Conservation (phyloP, 2,329 filamentous ascomycete genomes). For the Didymosphaeria variabile region DNA sequence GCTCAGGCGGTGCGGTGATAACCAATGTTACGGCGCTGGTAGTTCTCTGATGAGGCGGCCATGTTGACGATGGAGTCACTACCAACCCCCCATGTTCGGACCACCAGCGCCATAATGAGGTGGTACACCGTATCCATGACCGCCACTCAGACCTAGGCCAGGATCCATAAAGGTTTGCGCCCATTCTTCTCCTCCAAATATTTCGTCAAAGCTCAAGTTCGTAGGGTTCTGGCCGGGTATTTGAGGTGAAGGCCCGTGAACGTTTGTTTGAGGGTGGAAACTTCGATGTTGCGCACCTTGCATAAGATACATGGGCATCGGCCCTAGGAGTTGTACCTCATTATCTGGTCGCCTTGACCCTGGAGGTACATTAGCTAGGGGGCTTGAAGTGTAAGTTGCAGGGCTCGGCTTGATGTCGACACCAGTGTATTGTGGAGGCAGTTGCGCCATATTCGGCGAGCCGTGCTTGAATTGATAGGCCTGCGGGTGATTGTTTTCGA, state of each 20-base stretch:
- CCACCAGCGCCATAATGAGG: slow-evolving; percentile 31
- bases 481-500: slow-evolving; percentile 54
- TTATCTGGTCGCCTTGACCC: slow-evolving; percentile 60
- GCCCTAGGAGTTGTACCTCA: slow-evolving; percentile 76
- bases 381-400: slow-evolving; percentile 32
- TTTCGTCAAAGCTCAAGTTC: slow-evolving; percentile 47
- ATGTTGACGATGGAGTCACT: slow-evolving; percentile 12
- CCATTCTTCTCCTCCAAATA: slow-evolving; percentile 53
- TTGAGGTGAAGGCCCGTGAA: slow-evolving; percentile 28
- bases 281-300: slow-evolving; percentile 53
- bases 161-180: slow-evolving; percentile 50
- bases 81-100: slow-evolving; percentile 31
- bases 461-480: slow-evolving; percentile 36
- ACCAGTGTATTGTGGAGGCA: slow-evolving; percentile 32
- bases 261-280: slow-evolving; percentile 37
- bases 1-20: not conserved
- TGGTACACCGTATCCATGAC: slow-evolving; percentile 30
- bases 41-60: not conserved
- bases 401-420: slow-evolving; percentile 41
- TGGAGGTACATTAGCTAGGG: slow-evolving; percentile 26
- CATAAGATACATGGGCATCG: slow-evolving; percentile 76
- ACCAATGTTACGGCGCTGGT: no score
- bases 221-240: slow-evolving; percentile 27
- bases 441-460: slow-evolving; percentile 27
- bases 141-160: slow-evolving; percentile 38